Percentiles rank a stretch among this genome's conserved stretches.
Conservation (phyloP, 371 early-diverging fungal species). For the Rhizopus stolonifer region DNA sequence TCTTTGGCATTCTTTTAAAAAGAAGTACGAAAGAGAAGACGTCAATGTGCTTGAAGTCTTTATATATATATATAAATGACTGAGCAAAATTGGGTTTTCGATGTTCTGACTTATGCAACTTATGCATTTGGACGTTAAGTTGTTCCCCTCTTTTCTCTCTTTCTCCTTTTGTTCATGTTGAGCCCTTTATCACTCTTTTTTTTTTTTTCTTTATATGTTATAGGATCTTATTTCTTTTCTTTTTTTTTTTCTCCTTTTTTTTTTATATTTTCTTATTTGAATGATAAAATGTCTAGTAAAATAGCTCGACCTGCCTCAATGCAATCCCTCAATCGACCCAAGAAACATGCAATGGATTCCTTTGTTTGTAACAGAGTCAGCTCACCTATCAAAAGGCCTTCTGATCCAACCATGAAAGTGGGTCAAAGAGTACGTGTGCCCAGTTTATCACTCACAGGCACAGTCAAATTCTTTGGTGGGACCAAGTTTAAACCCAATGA, state of each 20-base stretch:
- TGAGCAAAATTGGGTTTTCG: background rate
- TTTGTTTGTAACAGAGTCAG: background rate
- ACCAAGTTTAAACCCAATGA: conserved; percentile 36
- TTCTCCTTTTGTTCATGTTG: conserved; percentile 27
- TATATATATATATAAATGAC: background rate
- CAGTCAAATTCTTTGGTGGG: conserved; percentile 53
- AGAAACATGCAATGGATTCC: background rate
- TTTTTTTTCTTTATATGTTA: background rate
- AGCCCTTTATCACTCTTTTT: conserved; percentile 4
- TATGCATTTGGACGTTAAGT: background rate
- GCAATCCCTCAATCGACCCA: background rate
- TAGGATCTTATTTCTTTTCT: background rate
- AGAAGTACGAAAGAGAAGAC: too few relatives aligned
- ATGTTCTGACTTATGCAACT: background rate
- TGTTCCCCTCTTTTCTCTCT: conserved; percentile 14
- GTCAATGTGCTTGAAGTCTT: too few relatives aligned
- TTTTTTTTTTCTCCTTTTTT: conserved; percentile 3
- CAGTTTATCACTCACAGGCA: conserved; percentile 36
- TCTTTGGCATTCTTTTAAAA: too few relatives aligned
- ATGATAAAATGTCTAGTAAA: conserved; percentile 6
- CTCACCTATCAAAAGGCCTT: conserved; percentile 7
- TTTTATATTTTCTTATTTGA: background rate
- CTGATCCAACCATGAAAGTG: conserved; percentile 5
- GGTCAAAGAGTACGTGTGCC: conserved; percentile 15
- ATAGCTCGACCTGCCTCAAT: conserved; percentile 21